These are phyloP conservation scores for Rosa persica DNA, from an alignment of 306 rosid species.

Conservation along the genomic window DNA sequence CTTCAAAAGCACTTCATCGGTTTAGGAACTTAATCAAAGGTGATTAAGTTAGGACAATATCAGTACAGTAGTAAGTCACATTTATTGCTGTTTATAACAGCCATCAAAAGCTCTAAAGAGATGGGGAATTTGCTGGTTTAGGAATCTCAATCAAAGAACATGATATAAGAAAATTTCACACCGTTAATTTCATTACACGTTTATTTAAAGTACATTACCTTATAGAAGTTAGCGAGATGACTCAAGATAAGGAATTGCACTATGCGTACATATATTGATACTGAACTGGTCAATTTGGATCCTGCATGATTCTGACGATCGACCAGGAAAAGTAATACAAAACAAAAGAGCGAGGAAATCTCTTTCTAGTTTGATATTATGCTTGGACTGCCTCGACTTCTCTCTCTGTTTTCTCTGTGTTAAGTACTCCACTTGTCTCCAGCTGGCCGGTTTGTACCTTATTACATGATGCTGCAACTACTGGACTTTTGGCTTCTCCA, in stretches of 20 bases:
- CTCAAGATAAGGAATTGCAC: background rate
- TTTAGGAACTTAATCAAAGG: too few species aligned
- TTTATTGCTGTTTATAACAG: too few species aligned
- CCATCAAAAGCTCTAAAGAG: too few species aligned
- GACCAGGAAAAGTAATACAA: too few species aligned
- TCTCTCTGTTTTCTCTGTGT: constrained; percentile 12
- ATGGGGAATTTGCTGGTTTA: too few species aligned
- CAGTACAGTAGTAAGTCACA: too few species aligned
- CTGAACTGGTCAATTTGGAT: background rate
- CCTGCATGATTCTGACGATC: too few species aligned
- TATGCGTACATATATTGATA: background rate
- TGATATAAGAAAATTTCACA: background rate
- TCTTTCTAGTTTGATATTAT: background rate
- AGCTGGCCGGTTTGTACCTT: background rate
- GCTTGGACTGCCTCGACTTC: constrained; percentile 27
- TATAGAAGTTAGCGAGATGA: background rate
- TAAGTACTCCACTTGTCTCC: background rate
- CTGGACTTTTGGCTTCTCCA: constrained; percentile 21
- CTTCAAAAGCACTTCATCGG: too few species aligned
- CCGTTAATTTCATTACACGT: background rate
- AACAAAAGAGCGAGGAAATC: background rate
- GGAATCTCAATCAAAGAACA: background rate
- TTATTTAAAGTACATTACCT: background rate
- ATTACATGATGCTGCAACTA: constrained; percentile 11
- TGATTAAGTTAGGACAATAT: too few species aligned